Evolutionary conservation across 2,329 filamentous ascomycete genomes (phyloP).

Genomic region (Ophiocordyceps camponoti-saundersi): DNA sequence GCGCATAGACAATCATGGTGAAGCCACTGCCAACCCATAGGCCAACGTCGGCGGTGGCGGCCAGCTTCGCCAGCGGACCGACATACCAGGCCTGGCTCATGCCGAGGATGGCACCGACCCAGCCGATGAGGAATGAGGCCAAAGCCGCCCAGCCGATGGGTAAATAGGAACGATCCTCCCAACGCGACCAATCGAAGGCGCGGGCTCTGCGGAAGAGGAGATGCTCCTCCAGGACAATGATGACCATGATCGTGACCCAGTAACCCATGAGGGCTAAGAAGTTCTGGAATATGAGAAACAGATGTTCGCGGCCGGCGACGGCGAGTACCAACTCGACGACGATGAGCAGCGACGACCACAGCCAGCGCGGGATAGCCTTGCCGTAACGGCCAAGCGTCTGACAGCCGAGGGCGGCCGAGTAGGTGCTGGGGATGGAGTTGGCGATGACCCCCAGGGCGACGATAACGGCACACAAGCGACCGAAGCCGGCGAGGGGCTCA

Average conservation of each 20-base stretch:
- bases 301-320: conserved; percentile 32
- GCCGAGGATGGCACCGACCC: conserved; percentile 34
- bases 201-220: conserved; percentile 22
- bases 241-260: conserved; percentile 34
- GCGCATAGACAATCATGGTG: conserved; percentile 25
- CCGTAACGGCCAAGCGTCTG: conserved; percentile 39
- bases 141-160: conserved; percentile 27
- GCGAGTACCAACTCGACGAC: conserved; percentile 37
- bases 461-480: conserved; percentile 37
- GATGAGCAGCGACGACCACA: conserved; percentile 35
- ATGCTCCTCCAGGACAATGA: conserved; percentile 28
- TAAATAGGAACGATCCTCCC: conserved; percentile 27
- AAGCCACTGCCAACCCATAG: conserved; percentile 48
- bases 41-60: conserved; percentile 29
- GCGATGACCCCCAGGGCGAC: conserved; percentile 36
- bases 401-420: conserved; percentile 40
- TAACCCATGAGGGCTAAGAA: conserved; percentile 37
- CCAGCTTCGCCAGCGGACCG: conserved; percentile 37
- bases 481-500: conserved; percentile 34
- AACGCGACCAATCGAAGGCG: conserved; percentile 24
- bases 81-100: conserved; percentile 43
- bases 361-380: conserved; percentile 31
- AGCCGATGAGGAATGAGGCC: conserved; percentile 24
- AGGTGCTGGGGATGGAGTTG: conserved; percentile 37
- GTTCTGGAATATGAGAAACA: conserved; percentile 36